Evolutionary conservation across 257 asterid genomes (phyloP).

Genomic region (Jacaranda mimosifolia): DNA sequence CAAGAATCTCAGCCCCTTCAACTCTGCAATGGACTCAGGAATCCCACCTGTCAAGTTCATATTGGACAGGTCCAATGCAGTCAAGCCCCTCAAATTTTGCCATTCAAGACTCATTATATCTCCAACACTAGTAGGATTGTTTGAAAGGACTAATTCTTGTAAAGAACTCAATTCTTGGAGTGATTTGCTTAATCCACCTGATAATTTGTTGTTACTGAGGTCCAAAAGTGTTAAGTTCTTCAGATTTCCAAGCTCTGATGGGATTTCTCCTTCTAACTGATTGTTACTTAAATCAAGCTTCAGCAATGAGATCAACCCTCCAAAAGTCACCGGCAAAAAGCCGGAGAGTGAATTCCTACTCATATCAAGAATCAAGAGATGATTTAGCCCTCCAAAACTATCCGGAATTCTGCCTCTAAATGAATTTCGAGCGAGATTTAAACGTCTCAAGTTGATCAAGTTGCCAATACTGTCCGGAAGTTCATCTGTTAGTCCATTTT

Average conservation of each 20-base stretch:
- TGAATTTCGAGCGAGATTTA: slow-evolving; percentile 67
- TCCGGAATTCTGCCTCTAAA: slow-evolving; percentile 62
- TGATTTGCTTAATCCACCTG: slow-evolving; percentile 67
- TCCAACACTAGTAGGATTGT: slow-evolving; percentile 73
- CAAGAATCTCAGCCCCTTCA: slow-evolving; percentile 71
- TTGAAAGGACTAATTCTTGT: slow-evolving; percentile 78
- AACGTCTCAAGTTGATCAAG: slow-evolving; percentile 57
- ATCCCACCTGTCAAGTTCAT: slow-evolving; percentile 76
- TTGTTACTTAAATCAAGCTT: slow-evolving; percentile 85
- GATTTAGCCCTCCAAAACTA: slow-evolving; percentile 56
- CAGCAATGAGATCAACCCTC: slow-evolving; percentile 64
- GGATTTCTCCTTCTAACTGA: slow-evolving; percentile 61
- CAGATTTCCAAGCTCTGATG: slow-evolving; percentile 53
- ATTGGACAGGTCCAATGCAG: slow-evolving; percentile 77
- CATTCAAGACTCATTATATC: slow-evolving; percentile 60
- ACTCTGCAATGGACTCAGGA: slow-evolving; percentile 64
- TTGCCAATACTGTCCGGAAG: slow-evolving; percentile 66
- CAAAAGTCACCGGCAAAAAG: slow-evolving; percentile 55
- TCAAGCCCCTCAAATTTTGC: slow-evolving; percentile 51
- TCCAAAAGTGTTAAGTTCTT: slow-evolving; percentile 76
- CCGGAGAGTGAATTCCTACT: slow-evolving; percentile 79
- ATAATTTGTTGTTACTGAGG: slow-evolving; percentile 69
- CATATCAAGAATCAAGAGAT: slow-evolving; percentile 77
- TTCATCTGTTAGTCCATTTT: slow-evolving; percentile 69
- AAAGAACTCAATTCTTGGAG: slow-evolving; percentile 66